Evolutionary conservation across 495 filamentous ascomycete species (phyloP).

Genomic region (Podospora bellae-mahoneyi): DNA sequence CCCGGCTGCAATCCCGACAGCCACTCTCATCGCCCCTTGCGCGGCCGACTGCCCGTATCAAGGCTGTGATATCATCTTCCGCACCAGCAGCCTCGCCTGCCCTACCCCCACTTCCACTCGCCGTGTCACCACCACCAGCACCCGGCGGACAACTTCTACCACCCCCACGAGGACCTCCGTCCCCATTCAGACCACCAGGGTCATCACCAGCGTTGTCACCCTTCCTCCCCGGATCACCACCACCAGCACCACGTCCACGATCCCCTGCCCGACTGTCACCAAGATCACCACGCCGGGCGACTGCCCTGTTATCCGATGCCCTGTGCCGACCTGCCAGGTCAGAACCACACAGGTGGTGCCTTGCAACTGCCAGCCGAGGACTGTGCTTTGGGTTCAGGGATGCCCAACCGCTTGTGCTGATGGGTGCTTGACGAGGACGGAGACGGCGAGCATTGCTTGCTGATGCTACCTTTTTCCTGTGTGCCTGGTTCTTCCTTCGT

Average conservation of each 20-base stretch:
- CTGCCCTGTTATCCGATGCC: slow-evolving; percentile 41
- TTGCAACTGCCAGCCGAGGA: slow-evolving; percentile 39
- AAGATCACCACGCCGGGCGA: slow-evolving; percentile 38
- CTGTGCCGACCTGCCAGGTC: slow-evolving; percentile 40
- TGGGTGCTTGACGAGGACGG: slow-evolving; percentile 37
- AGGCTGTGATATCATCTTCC: slow-evolving; percentile 34
- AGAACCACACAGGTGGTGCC: slow-evolving; percentile 33
- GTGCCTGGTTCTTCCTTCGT: not conserved
- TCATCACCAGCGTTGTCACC: slow-evolving; percentile 29
- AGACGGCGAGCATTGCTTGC: slow-evolving; percentile 28
- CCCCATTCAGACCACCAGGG: slow-evolving; percentile 14
- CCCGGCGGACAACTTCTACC: slow-evolving; percentile 15
- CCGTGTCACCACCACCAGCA: slow-evolving; percentile 8
- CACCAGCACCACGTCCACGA: slow-evolving; percentile 12
- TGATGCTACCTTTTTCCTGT: not conserved
- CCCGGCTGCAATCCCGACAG: slow-evolving; percentile 30
- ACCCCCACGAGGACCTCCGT: slow-evolving; percentile 15
- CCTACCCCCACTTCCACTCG: slow-evolving; percentile 18
- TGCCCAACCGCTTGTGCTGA: slow-evolving; percentile 38
- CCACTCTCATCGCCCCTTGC: slow-evolving; percentile 34
- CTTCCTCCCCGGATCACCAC: slow-evolving; percentile 21
- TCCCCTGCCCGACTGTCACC: slow-evolving; percentile 40
- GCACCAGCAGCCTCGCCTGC: slow-evolving; percentile 23
- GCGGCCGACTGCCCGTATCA: slow-evolving; percentile 32
- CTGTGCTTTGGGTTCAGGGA: slow-evolving; percentile 39